Evolutionary conservation across 345 rosid species (phyloP).

Genomic region (Acer negundo): DNA sequence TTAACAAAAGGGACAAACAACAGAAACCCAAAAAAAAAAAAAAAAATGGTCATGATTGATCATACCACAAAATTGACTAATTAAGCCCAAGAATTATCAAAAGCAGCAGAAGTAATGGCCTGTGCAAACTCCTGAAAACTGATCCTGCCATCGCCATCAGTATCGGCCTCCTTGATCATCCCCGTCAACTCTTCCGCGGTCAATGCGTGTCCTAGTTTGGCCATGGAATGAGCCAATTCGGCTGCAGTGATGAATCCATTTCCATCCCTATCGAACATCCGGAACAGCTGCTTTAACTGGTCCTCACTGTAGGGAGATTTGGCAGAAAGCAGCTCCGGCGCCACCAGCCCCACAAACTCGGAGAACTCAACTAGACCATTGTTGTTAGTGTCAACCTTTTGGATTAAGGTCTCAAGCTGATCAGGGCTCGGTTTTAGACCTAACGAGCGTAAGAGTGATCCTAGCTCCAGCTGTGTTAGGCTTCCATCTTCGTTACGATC

Average conservation of each 20-base stretch:
- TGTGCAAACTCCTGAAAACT: slow-evolving; percentile 72
- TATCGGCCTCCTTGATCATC: slow-evolving; percentile 95
- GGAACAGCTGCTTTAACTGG: slow-evolving; percentile 63
- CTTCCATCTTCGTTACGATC: slow-evolving; percentile 89
- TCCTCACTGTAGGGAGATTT: slow-evolving; percentile 81
- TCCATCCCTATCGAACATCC: slow-evolving; percentile 74
- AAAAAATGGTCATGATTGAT: too few species aligned
- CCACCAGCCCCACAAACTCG: slow-evolving; percentile 75
- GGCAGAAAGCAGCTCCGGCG: slow-evolving; percentile 67
- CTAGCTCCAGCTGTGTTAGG: slow-evolving; percentile 84
- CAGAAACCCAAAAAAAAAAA: neutral
- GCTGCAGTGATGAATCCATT: slow-evolving; percentile 83
- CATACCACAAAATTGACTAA: slow-evolving; percentile 11
- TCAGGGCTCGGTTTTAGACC: slow-evolving; percentile 76
- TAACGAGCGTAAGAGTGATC: slow-evolving; percentile 79
- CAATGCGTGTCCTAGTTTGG: slow-evolving; percentile 77
- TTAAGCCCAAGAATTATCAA: slow-evolving; percentile 80
- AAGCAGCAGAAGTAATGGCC: slow-evolving; percentile 90
- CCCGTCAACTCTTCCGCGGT: slow-evolving; percentile 82
- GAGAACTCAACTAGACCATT: slow-evolving; percentile 89
- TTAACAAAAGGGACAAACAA: neutral
- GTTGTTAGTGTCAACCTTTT: slow-evolving; percentile 76
- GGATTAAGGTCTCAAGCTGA: slow-evolving; percentile 65
- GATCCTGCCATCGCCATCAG: slow-evolving; percentile 89
- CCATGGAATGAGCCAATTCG: slow-evolving; percentile 89